Conservation (phyloP, 768 basidiomycete species). For the Boletus huronensis region DNA sequence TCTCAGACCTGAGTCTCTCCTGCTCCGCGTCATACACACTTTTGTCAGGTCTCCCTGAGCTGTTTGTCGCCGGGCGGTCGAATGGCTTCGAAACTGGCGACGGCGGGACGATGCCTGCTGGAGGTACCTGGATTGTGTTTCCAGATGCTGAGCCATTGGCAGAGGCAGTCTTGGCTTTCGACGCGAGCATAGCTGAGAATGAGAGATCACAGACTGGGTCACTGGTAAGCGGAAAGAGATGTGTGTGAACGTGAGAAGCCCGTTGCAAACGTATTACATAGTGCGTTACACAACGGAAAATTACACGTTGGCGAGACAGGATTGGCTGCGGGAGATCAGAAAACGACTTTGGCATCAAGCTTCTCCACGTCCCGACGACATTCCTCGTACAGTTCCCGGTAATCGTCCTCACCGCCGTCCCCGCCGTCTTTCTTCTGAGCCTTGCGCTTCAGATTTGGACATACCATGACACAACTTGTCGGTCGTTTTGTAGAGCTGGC, state of each 20-base stretch:
- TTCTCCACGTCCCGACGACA: constrained; percentile 82
- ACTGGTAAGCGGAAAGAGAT: constrained; percentile 16
- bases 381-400: constrained; percentile 82
- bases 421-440: constrained; percentile 56
- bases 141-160: constrained; percentile 44
- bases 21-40: constrained; percentile 81
- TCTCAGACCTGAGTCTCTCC: constrained; percentile 74
- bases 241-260: constrained; percentile 23
- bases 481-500: constrained; percentile 97
- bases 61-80: constrained; percentile 19
- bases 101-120: constrained; percentile 26
- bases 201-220: constrained; percentile 25
- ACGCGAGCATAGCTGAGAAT: constrained; percentile 30
- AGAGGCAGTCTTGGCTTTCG: constrained; percentile 54
- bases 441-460: constrained; percentile 76
- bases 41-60: constrained; percentile 77
- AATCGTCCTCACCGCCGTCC: constrained; percentile 77
- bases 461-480: constrained; percentile 96
- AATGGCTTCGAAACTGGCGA: constrained; percentile 24
- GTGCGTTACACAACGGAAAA: not conserved
- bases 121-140: constrained; percentile 18
- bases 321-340: constrained; percentile 36
- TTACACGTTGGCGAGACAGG: not conserved
- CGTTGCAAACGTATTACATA: not conserved
- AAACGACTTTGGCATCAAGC: constrained; percentile 66